Evolutionary conservation across 139 green algal species (phyloP).

Genomic region (Tetradesmus lagerheimii): DNA sequence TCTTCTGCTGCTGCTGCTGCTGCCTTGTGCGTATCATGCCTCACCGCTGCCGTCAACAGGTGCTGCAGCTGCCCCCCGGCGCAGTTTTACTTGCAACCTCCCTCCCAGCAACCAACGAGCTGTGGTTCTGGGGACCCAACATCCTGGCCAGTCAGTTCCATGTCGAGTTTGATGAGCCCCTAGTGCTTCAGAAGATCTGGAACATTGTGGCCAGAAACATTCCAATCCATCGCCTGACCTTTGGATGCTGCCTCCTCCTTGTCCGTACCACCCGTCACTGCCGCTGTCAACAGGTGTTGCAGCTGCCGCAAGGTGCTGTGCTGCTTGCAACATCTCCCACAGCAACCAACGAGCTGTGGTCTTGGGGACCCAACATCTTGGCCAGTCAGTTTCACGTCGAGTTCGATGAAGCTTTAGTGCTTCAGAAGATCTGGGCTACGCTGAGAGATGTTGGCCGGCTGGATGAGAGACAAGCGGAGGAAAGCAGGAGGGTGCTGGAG

Average conservation of each 20-base stretch:
- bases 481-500: constrained; percentile 37
- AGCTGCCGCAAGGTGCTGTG: constrained; percentile 56
- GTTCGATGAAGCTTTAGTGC: constrained; percentile 40
- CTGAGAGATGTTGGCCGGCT: constrained; percentile 43
- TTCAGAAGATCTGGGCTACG: constrained; percentile 55
- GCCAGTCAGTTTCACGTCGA: constrained; percentile 40
- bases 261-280: no score
- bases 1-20: not conserved
- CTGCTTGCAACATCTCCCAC: constrained; percentile 57
- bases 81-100: constrained; percentile 56
- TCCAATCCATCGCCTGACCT: no score
- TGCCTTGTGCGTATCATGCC: not conserved
- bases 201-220: no score
- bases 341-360: constrained; percentile 59
- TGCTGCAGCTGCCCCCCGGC: constrained; percentile 58
- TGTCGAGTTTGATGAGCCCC: constrained; percentile 28
- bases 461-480: constrained; percentile 28
- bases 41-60: not conserved
- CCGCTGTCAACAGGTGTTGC: constrained; percentile 38
- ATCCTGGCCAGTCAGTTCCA: constrained; percentile 46
- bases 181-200: constrained; percentile 57
- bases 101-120: constrained; percentile 52
- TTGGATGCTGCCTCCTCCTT: no score
- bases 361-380: constrained; percentile 40
- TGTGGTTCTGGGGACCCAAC: constrained; percentile 49